Evolutionary conservation across 2,329 filamentous ascomycete species (phyloP), one percentile per base, ranked within the genome.

Genomic region (Xylariaceae sp.): DNA sequence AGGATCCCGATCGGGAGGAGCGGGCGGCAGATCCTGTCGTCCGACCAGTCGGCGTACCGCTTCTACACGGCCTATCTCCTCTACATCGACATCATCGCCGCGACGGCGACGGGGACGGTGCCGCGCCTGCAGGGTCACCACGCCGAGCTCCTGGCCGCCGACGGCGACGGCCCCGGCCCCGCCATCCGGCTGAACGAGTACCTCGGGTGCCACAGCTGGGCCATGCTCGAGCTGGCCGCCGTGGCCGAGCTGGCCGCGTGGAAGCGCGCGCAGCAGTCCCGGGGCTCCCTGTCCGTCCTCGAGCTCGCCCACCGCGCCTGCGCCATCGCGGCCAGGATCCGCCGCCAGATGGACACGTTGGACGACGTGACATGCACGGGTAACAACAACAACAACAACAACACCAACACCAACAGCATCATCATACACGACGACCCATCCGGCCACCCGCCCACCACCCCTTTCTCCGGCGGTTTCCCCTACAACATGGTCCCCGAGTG

Each of bases 171-270:
- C 6, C 52, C 56, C 9, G n/a, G n/a, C n/a, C 60, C 54, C 0
- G 58, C 56, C 1, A 56, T 71, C 27, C 60, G 62, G 35, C 62
- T 80, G 38, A 68, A 72, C 34, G 66, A 71, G 21, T 69, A 76
- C 34, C 57, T 74, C 28, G 77, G 78, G 2, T 65, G 75, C 43
- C 62, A 74, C 31, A 81, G 79, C 54, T 76, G 74, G 73, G 68
- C 69, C 1, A 48, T 81, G 31, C 58, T 73, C 31, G 60, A 68
- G n/a, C 66, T 83, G 30, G 70, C 69, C 9, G 68, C 76, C 14
- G 69, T 77, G 32, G 63, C 75, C 11, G 55, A 65, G 1, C 62
- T 83, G 5, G 68, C 75, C 36, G 64, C 68, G 1, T 78, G 72
- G 69, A 81, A 79, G 57, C 68, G 69, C 48, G 57, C 67, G 15